phyloP scores from a whole-genome alignment of 2,329 filamentous ascomycete genomes.

The Calonectria honghensis region DNA sequence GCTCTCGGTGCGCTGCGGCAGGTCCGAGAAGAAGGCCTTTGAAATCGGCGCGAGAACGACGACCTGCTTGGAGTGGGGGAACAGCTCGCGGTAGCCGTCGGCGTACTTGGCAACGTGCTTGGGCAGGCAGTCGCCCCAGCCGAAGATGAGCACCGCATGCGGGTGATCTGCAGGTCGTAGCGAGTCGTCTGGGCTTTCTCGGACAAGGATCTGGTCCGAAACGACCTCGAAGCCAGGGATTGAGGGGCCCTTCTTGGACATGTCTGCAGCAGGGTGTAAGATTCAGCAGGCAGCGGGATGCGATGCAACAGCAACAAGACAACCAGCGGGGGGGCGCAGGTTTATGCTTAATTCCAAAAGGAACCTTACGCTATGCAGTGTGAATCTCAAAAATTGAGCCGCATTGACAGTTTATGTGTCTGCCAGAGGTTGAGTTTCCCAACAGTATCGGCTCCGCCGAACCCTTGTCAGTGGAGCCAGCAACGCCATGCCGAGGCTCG shows the following conservation, averaged over 20 bases:
- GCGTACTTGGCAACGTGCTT: slow-evolving; percentile 75
- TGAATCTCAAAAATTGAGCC: slow-evolving; percentile 26
- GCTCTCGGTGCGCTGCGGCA: slow-evolving; percentile 64
- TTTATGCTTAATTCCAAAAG: slow-evolving; percentile 19
- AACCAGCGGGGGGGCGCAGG: background rate
- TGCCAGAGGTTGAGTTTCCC: slow-evolving; percentile 36
- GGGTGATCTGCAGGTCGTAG: slow-evolving; percentile 58
- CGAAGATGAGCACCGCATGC: slow-evolving; percentile 70
- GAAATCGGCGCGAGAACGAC: slow-evolving; percentile 71
- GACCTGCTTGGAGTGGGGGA: slow-evolving; percentile 70
- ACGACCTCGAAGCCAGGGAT: slow-evolving; percentile 66
- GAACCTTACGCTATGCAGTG: background rate
- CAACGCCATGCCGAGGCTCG: slow-evolving; percentile 34
- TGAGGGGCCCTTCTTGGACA: slow-evolving; percentile 49
- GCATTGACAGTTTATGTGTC: slow-evolving; percentile 12
- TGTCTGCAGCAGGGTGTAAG: slow-evolving; percentile 15
- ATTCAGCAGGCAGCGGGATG: background rate
- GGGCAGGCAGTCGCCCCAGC: slow-evolving; percentile 74
- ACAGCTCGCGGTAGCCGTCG: slow-evolving; percentile 70
- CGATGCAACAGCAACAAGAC: background rate
- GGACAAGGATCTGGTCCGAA: slow-evolving; percentile 68
- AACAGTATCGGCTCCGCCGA: slow-evolving; percentile 35
- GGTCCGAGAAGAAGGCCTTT: slow-evolving; percentile 65
- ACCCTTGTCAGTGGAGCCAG: slow-evolving; percentile 29
- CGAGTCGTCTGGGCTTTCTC: slow-evolving; percentile 57